A percentile compares a stretch with the other conserved stretches of the same genome.
phyloP scores from a whole-genome alignment of 2,329 filamentous ascomycete genomes.

The Biscogniauxia mediterranea region DNA sequence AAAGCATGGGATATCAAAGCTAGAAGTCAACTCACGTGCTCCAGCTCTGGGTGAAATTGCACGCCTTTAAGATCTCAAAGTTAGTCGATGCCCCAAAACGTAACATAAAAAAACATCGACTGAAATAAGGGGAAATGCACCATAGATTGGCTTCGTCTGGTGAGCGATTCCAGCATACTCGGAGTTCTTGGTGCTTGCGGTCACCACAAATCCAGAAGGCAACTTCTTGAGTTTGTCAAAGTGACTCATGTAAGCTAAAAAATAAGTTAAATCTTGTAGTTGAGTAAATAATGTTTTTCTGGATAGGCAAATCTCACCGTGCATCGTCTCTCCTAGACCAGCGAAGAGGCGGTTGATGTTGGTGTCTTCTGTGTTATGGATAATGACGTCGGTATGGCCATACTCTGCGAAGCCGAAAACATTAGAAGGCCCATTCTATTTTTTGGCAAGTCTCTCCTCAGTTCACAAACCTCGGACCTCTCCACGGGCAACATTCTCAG shows the following conservation, averaged over 20 bases:
- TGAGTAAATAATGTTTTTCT: too few relatives aligned
- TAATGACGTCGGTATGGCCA: constrained; percentile 67
- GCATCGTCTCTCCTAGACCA: constrained; percentile 71
- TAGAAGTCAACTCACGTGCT: constrained; percentile 5
- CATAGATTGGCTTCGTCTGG: constrained; percentile 67
- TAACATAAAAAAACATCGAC: neutral
- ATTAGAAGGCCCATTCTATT: too few relatives aligned
- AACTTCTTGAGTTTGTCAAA: too few relatives aligned
- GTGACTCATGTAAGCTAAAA: too few relatives aligned
- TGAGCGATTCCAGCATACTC: constrained; percentile 80
- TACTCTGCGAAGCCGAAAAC: constrained; percentile 65
- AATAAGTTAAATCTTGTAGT: too few relatives aligned
- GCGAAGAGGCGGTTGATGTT: constrained; percentile 74
- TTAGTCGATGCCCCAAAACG: neutral
- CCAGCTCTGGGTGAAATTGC: constrained; percentile 3
- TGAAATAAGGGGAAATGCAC: constrained; percentile 25
- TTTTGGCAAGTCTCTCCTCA: too few relatives aligned
- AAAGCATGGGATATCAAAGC: constrained; percentile 3
- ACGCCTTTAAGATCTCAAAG: too few relatives aligned
- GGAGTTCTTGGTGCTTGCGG: constrained; percentile 75
- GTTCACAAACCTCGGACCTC: constrained; percentile 44
- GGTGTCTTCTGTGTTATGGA: constrained; percentile 43
- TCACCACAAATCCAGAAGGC: constrained; percentile 71
- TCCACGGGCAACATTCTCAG: constrained; percentile 66
- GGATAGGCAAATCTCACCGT: too few relatives aligned